phyloP scores from a whole-genome alignment of 2,329 filamentous ascomycete species.

The Lecanicillium sp. region DNA sequence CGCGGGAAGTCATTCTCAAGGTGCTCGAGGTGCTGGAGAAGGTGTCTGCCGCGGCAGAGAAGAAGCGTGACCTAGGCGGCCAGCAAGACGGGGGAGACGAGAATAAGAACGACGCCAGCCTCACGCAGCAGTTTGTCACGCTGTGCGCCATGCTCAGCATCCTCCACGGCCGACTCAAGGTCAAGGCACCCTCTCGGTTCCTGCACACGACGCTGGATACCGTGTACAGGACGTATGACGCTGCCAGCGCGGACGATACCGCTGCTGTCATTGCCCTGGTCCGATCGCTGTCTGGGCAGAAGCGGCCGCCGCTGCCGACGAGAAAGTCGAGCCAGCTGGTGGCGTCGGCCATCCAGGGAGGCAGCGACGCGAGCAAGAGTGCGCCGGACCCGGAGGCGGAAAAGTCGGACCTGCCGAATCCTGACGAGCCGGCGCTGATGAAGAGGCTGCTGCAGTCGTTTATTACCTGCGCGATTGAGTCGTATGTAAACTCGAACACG shows the following conservation, averaged over 20 bases:
- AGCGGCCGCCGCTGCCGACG: constrained; percentile 54
- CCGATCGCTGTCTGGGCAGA: constrained; percentile 59
- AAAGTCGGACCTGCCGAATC: constrained; percentile 25
- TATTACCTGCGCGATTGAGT: constrained; percentile 68
- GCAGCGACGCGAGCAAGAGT: constrained; percentile 42
- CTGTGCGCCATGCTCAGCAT: constrained; percentile 66
- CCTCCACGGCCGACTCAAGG: constrained; percentile 66
- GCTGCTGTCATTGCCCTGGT: constrained; percentile 63
- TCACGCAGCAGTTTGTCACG: constrained; percentile 51
- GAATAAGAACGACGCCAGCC: constrained; percentile 19
- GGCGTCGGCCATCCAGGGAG: constrained; percentile 46
- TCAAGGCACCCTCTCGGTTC: constrained; percentile 71
- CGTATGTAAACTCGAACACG: constrained; percentile 57
- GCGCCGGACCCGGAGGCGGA: constrained; percentile 55
- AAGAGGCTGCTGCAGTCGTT: constrained; percentile 64
- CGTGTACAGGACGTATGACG: constrained; percentile 58
- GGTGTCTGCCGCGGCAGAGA: constrained; percentile 30
- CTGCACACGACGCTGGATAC: constrained; percentile 69
- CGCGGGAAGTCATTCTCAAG: constrained; percentile 74
- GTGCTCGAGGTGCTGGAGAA: constrained; percentile 65
- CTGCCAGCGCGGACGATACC: constrained; percentile 58
- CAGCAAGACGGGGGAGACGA: constrained; percentile 18
- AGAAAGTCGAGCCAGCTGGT: constrained; percentile 51
- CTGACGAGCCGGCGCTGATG: constrained; percentile 54
- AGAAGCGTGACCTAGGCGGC: constrained; percentile 5